Conservation (phyloP, 805 yeast genomes). For the Candida rishiriensis region DNA sequence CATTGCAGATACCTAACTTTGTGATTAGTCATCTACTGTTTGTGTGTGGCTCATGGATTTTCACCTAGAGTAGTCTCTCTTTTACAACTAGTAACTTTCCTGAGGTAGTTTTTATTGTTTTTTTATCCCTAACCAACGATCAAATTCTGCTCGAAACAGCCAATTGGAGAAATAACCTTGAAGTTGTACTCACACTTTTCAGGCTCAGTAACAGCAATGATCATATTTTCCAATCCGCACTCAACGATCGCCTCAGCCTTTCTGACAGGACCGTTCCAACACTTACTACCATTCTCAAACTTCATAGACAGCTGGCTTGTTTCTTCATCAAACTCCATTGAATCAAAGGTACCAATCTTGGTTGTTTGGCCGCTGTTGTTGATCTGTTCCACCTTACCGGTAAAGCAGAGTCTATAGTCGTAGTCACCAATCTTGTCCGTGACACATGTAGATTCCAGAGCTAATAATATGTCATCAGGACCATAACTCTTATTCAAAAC, state of each 20-base stretch:
- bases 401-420: slow-evolving; percentile 58
- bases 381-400: slow-evolving; percentile 53
- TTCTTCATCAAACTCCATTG: slow-evolving; percentile 9
- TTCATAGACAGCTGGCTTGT: slow-evolving; percentile 12
- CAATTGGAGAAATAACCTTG: slow-evolving; percentile 42
- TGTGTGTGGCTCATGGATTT: no score
- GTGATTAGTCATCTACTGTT: no score
- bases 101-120: no score
- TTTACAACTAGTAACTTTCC: no score
- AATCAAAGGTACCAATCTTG: slow-evolving; percentile 44
- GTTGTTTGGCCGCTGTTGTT: slow-evolving; percentile 41
- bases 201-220: slow-evolving; percentile 76
- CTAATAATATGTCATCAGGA: slow-evolving; percentile 58
- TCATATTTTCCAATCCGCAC: slow-evolving; percentile 58
- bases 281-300: slow-evolving; percentile 64
- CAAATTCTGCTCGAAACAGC: slow-evolving; percentile 30
- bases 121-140: not conserved
- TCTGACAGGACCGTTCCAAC: slow-evolving; percentile 94
- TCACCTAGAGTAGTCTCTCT: no score
- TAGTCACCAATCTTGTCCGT: slow-evolving; percentile 59
- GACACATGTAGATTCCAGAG: slow-evolving; percentile 43
- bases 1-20: no score
- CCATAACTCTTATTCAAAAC: slow-evolving; percentile 41
- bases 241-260: slow-evolving; percentile 56
- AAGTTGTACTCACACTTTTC: slow-evolving; percentile 80